Evolutionary conservation across 2,329 filamentous ascomycete species (phyloP).

Genomic region (Calonectria pteridis): DNA sequence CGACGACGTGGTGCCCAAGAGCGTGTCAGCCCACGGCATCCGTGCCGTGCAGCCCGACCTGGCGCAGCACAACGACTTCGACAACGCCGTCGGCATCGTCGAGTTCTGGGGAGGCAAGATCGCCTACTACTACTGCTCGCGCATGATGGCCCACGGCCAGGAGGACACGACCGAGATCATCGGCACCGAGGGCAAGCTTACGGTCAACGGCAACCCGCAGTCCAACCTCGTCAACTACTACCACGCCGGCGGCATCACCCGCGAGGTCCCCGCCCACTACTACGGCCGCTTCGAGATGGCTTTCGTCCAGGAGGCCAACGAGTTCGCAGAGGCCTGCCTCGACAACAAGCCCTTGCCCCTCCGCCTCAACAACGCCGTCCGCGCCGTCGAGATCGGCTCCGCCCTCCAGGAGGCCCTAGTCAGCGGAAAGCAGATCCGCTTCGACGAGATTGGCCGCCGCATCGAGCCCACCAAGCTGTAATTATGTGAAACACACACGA

Average conservation of each 20-base stretch:
- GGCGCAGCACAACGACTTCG: slow-evolving; percentile 44
- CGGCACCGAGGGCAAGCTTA: slow-evolving; percentile 73
- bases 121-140: slow-evolving; percentile 72
- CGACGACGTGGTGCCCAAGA: slow-evolving; percentile 42
- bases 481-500: not conserved
- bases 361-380: slow-evolving; percentile 23
- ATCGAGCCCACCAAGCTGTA: slow-evolving; percentile 26
- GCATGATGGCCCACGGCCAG: slow-evolving; percentile 78
- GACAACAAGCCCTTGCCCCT: slow-evolving; percentile 55
- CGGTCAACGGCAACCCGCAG: slow-evolving; percentile 69
- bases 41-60: slow-evolving; percentile 45
- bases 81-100: slow-evolving; percentile 64
- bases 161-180: slow-evolving; percentile 77
- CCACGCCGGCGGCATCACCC: slow-evolving; percentile 58
- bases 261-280: slow-evolving; percentile 70
- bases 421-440: slow-evolving; percentile 22
- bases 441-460: slow-evolving; percentile 27
- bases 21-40: slow-evolving; percentile 46
- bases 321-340: slow-evolving; percentile 68
- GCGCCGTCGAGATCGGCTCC: slow-evolving; percentile 26
- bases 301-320: slow-evolving; percentile 72
- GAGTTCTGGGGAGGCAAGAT: slow-evolving; percentile 75
- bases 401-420: slow-evolving; percentile 25
- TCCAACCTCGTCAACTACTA: slow-evolving; percentile 67
- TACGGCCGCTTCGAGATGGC: slow-evolving; percentile 72